Conservation (phyloP, 352 stramenopile genomes). For the Phytopythium montanum region DNA sequence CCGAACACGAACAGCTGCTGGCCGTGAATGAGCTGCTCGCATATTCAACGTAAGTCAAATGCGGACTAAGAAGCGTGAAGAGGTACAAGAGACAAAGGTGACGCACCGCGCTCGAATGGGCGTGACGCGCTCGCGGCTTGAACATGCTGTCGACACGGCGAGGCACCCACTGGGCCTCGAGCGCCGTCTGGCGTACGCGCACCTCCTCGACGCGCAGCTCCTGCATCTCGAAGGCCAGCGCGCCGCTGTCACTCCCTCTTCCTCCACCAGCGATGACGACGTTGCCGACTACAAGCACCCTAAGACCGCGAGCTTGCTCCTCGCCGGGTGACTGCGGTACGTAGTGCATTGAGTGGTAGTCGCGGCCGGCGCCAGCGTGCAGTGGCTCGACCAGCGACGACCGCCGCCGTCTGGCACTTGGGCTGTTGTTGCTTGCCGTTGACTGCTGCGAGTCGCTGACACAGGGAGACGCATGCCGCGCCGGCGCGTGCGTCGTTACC, state of each 20-base stretch:
- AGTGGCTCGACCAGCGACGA: constrained; percentile 8
- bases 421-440: constrained; percentile 9
- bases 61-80: background rate
- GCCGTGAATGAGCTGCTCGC: constrained; percentile 39
- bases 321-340: constrained; percentile 32
- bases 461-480: constrained; percentile 11
- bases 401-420: background rate
- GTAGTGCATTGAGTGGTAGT: constrained; percentile 80
- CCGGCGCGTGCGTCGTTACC: constrained; percentile 27
- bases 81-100: background rate
- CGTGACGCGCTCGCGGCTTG: constrained; percentile 50
- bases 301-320: constrained; percentile 28
- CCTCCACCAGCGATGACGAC: constrained; percentile 33
- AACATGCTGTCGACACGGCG: constrained; percentile 49
- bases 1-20: constrained; percentile 70
- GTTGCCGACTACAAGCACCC: constrained; percentile 67
- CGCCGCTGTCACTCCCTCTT: constrained; percentile 2
- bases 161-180: constrained; percentile 49
- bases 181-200: constrained; percentile 40
- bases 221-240: constrained; percentile 36
- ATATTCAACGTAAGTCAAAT: constrained; percentile 1
- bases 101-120: constrained; percentile 58
- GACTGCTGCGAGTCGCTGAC: constrained; percentile 13
- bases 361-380: constrained; percentile 27
- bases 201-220: constrained; percentile 64